These are phyloP conservation scores for Penicillium manginii DNA, from an alignment of 495 filamentous ascomycete genomes.

Conservation along the genomic window DNA sequence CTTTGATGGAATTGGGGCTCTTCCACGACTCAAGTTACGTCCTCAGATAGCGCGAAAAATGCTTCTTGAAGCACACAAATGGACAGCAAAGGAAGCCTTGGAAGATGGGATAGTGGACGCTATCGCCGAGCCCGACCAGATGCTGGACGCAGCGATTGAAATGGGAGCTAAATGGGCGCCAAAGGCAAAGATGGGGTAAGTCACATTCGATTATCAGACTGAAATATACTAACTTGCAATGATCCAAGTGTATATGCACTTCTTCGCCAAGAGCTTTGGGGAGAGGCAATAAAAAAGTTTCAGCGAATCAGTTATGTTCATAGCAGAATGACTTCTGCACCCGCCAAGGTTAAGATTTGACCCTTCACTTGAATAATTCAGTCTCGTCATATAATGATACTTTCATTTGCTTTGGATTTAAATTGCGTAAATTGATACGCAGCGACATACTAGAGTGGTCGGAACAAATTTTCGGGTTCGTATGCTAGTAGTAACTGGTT, in stretches of 20 bases:
- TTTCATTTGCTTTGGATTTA: no score
- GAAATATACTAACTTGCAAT: background rate
- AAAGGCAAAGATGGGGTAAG: constrained; percentile 52
- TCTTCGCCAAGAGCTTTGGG: constrained; percentile 53
- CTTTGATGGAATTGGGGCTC: constrained; percentile 52
- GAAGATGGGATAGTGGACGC: constrained; percentile 55
- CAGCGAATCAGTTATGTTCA: constrained; percentile 56
- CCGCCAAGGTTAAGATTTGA: constrained; percentile 41
- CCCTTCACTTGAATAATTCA: no score
- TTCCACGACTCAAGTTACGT: constrained; percentile 51
- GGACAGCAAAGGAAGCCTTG: constrained; percentile 53
- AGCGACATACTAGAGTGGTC: no score
- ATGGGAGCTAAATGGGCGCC: constrained; percentile 43
- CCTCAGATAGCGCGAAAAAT: constrained; percentile 54
- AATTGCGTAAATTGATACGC: no score
- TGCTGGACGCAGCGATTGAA: constrained; percentile 48
- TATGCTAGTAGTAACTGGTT: no score
- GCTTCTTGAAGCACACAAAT: constrained; percentile 54
- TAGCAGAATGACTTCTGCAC: constrained; percentile 33
- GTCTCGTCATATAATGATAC: no score
- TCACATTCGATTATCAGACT: constrained; percentile 3
- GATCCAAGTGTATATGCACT: constrained; percentile 43
- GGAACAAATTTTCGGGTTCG: no score
- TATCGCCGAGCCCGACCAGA: constrained; percentile 47
- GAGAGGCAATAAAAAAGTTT: constrained; percentile 51